phyloP scores from a whole-genome alignment of 2,329 filamentous ascomycete species.

The Cordyceps fumosorosea region DNA sequence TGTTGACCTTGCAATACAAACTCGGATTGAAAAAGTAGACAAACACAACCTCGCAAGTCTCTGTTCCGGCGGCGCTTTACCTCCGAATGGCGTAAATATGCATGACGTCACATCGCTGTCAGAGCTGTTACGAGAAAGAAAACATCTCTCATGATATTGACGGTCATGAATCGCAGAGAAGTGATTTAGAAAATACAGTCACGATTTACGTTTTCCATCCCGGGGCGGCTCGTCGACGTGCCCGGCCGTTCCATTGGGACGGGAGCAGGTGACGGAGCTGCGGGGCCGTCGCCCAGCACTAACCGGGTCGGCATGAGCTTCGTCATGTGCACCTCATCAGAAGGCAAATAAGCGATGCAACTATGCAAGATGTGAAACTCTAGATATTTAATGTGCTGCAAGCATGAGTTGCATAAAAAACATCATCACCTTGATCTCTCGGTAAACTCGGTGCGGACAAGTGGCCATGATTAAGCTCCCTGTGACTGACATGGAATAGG shows the following conservation, averaged over 20 bases:
- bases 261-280: conserved; percentile 9
- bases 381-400: not conserved
- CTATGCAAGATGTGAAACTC: not conserved
- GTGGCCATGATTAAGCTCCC: not conserved
- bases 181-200: not conserved
- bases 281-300: not conserved
- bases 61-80: not conserved
- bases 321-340: conserved; percentile 7
- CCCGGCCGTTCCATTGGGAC: not conserved
- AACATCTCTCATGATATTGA: not conserved
- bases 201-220: not conserved
- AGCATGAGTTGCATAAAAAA: not conserved
- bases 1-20: not conserved
- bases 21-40: not conserved
- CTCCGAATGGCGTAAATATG: not conserved
- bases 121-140: not conserved
- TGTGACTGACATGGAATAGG: not conserved
- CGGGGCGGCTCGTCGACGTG: not conserved
- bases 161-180: not conserved
- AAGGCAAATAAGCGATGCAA: not conserved
- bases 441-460: not conserved
- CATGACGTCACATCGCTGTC: conserved; percentile 5
- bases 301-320: not conserved
- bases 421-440: not conserved
- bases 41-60: not conserved